A percentile compares a stretch with the other conserved stretches of the same genome.
These are phyloP conservation scores for Metschnikowia peoriensis DNA, from an alignment of 805 yeast species.

Conservation along the genomic window DNA sequence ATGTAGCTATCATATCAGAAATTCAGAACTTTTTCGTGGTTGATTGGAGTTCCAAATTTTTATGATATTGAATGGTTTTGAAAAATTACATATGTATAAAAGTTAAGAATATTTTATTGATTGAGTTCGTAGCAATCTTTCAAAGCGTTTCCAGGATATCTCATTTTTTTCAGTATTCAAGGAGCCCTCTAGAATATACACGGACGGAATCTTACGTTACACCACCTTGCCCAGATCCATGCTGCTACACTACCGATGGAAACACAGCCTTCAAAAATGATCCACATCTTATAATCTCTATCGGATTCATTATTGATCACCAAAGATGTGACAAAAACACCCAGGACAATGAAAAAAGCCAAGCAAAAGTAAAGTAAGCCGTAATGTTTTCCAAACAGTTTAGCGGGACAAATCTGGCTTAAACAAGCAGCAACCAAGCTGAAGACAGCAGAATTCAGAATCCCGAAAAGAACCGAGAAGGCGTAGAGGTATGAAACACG, in stretches of 20 bases:
- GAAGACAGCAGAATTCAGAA: slow-evolving; percentile 61
- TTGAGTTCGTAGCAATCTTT: not conserved
- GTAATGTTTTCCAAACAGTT: slow-evolving; percentile 64
- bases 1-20: not conserved
- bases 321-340: slow-evolving; percentile 13
- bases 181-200: slow-evolving; percentile 1
- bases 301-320: slow-evolving; percentile 12
- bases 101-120: not conserved
- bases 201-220: slow-evolving; percentile 11
- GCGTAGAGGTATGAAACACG: slow-evolving; percentile 39
- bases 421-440: slow-evolving; percentile 68
- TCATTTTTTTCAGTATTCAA: not conserved
- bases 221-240: slow-evolving; percentile 17
- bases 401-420: slow-evolving; percentile 59
- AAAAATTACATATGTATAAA: not conserved
- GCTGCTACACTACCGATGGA: slow-evolving; percentile 7
- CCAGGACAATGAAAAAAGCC: slow-evolving; percentile 14
- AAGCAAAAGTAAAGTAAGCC: slow-evolving; percentile 54
- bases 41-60: slow-evolving; percentile 9
- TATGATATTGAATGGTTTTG: not conserved
- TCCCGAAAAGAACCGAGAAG: slow-evolving; percentile 57
- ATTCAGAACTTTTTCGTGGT: slow-evolving; percentile 14
- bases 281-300: slow-evolving; percentile 14
- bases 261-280: slow-evolving; percentile 12
- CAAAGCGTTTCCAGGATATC: no score